Percentiles rank a stretch among this genome's conserved stretches.
Evolutionary conservation across 495 filamentous ascomycete genomes (phyloP).

Genomic region (Haplographium delicatum): DNA sequence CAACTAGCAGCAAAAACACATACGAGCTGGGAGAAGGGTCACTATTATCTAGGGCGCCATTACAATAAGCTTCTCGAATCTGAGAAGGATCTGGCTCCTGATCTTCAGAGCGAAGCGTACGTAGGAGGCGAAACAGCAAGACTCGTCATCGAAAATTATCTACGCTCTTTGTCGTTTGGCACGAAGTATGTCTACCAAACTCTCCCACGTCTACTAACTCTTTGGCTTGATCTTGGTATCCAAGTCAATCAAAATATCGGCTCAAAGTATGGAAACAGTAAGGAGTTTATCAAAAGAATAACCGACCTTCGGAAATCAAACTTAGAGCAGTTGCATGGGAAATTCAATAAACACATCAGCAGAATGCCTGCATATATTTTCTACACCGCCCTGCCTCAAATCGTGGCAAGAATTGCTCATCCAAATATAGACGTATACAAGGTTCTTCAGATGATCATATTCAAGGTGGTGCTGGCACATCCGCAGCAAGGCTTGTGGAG

Average conservation of each 20-base stretch:
- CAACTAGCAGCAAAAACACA: constrained; percentile 59
- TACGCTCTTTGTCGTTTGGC: constrained; percentile 74
- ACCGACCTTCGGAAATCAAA: constrained; percentile 46
- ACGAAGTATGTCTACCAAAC: constrained; percentile 95
- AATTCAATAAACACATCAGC: constrained; percentile 66
- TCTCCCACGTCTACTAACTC: constrained; percentile 78
- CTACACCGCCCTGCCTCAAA: constrained; percentile 88
- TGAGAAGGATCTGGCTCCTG: constrained; percentile 68
- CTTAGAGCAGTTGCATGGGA: constrained; percentile 63
- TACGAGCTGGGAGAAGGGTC: constrained; percentile 85
- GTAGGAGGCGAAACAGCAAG: constrained; percentile 76
- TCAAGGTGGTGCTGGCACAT: constrained; percentile 71
- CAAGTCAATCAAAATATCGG: constrained; percentile 64
- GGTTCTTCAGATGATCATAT: constrained; percentile 68
- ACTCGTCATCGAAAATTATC: constrained; percentile 87
- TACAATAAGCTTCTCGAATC: constrained; percentile 95
- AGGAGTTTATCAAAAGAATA: constrained; percentile 47
- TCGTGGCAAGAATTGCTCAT: constrained; percentile 88
- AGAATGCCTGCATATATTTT: constrained; percentile 81
- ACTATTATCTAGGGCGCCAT: constrained; percentile 94
- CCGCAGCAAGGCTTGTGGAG: constrained; percentile 94
- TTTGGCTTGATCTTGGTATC: constrained; percentile 89
- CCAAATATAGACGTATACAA: constrained; percentile 69
- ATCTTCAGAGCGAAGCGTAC: constrained; percentile 52
- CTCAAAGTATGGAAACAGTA: constrained; percentile 54